phyloP scores from a whole-genome alignment of 2,329 filamentous ascomycete genomes.

The Cladorrhinum sp. region DNA sequence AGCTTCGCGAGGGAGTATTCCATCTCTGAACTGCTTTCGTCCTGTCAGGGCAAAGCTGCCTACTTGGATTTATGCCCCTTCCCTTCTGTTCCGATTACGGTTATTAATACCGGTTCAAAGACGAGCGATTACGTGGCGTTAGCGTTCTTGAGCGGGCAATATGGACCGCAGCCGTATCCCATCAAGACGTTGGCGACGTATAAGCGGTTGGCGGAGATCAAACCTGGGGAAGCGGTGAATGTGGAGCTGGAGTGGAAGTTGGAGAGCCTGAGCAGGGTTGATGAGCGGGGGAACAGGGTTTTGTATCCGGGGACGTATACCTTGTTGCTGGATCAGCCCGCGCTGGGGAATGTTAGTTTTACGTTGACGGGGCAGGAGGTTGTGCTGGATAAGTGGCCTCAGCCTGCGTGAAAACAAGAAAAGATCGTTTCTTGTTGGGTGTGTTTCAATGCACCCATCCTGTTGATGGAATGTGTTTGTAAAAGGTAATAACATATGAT shows the following conservation, averaged over 20 bases:
- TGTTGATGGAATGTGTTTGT: no score
- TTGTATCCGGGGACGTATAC: constrained; percentile 54
- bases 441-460: no score
- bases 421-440: no score
- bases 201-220: constrained; percentile 40
- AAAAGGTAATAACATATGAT: no score
- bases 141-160: constrained; percentile 45
- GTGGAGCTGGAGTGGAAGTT: constrained; percentile 43
- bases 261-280: constrained; percentile 47
- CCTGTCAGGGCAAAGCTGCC: constrained; percentile 32
- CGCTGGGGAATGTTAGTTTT: constrained; percentile 41
- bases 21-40: constrained; percentile 37
- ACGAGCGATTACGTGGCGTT: constrained; percentile 53
- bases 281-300: constrained; percentile 48
- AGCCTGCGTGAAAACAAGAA: constrained; percentile 8
- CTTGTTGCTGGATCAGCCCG: constrained; percentile 44
- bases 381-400: constrained; percentile 39
- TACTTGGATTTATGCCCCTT: constrained; percentile 45
- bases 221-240: constrained; percentile 34
- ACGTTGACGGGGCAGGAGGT: constrained; percentile 43
- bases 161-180: constrained; percentile 49
- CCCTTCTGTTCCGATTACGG: constrained; percentile 38
- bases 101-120: constrained; percentile 46
- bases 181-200: constrained; percentile 53
- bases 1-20: constrained; percentile 28